phyloP scores from a whole-genome alignment of 345 rosid species.

The Durio zibethinus region DNA sequence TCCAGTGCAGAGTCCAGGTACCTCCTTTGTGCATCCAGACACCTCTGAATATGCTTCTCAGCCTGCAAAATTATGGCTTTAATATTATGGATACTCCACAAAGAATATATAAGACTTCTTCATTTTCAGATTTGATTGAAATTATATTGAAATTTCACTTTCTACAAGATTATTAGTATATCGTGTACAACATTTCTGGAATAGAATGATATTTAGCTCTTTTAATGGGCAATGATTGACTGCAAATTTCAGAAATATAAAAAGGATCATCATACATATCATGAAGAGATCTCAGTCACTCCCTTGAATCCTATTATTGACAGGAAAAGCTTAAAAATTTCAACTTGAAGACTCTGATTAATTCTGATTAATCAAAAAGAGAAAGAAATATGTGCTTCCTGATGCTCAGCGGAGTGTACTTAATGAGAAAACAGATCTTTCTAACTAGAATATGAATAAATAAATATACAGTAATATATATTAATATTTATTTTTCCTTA shows the following conservation, averaged over 20 bases:
- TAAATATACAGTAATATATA: too few relatives aligned
- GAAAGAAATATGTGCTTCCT: background rate
- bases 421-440: background rate
- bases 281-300: background rate
- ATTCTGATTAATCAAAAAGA: background rate
- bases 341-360: background rate
- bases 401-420: background rate
- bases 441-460: background rate
- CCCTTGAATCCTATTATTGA: background rate
- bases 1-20: background rate
- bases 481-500: too few relatives aligned
- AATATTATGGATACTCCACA: background rate
- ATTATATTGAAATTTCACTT: background rate
- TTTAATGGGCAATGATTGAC: background rate
- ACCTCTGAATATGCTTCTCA: background rate
- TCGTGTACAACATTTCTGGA: background rate
- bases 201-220: background rate
- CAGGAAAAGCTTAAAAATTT: background rate
- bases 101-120: background rate
- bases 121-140: background rate
- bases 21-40: slow-evolving; percentile 12
- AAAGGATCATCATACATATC: background rate
- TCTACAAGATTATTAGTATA: background rate
- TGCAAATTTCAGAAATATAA: background rate
- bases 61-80: slow-evolving; percentile 1